Conservation (phyloP, 2,329 filamentous ascomycete species). For the Lachnellula occidentalis region DNA sequence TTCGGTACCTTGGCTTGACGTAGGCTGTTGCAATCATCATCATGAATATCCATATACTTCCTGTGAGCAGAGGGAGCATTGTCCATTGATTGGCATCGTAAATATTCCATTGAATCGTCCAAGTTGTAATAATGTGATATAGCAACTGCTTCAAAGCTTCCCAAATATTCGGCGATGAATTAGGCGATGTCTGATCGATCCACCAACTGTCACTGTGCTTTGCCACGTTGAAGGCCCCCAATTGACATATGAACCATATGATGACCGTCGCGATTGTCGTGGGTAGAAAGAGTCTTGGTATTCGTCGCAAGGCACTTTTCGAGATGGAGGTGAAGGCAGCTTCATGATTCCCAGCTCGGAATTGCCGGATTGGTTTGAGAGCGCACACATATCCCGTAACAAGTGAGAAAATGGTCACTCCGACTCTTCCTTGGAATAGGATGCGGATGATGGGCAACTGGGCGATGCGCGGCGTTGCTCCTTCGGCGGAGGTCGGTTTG, state of each 20-base stretch:
- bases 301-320: slow-evolving; percentile 52
- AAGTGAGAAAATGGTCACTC: slow-evolving; percentile 61
- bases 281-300: slow-evolving; percentile 53
- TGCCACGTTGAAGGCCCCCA: slow-evolving; percentile 51
- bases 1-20: slow-evolving; percentile 44
- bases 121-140: slow-evolving; percentile 44
- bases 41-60: slow-evolving; percentile 50
- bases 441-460: slow-evolving; percentile 56
- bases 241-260: slow-evolving; percentile 49
- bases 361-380: slow-evolving; percentile 53
- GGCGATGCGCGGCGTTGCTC: slow-evolving; percentile 42
- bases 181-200: slow-evolving; percentile 46
- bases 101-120: slow-evolving; percentile 44
- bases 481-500: slow-evolving; percentile 39
- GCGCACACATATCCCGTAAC: slow-evolving; percentile 61
- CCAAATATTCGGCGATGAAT: slow-evolving; percentile 35
- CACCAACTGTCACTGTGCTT: slow-evolving; percentile 55
- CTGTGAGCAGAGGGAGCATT: slow-evolving; percentile 47
- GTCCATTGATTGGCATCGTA: slow-evolving; percentile 58
- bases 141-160: slow-evolving; percentile 40
- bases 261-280: slow-evolving; percentile 49
- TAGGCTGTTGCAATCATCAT: slow-evolving; percentile 47
- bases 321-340: slow-evolving; percentile 49
- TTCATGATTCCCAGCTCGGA: slow-evolving; percentile 47
- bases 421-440: slow-evolving; percentile 54